Evolutionary conservation across 2,329 filamentous ascomycete species (phyloP).

Genomic region (Aspergillus caelatus): DNA sequence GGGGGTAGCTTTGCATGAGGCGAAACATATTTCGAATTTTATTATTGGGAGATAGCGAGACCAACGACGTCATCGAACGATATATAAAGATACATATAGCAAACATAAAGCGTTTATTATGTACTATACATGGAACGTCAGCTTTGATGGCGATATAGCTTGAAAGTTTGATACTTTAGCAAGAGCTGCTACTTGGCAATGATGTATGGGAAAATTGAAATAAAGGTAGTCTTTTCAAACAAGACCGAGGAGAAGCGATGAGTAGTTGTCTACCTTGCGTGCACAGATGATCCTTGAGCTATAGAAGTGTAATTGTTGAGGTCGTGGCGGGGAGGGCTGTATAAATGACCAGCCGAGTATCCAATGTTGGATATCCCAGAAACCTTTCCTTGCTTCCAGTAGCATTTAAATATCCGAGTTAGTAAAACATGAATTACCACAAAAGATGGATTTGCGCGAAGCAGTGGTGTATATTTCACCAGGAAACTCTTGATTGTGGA

Average conservation of each 20-base stretch:
- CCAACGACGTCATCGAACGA: rapidly evolving
- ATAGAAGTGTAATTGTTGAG: not conserved
- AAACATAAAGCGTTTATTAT: not conserved
- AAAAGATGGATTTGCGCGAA: not conserved
- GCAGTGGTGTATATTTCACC: not conserved
- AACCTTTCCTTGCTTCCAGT: not conserved
- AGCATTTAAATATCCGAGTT: not conserved
- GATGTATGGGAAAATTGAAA: too few species aligned
- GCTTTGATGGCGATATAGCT: not conserved
- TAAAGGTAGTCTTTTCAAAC: not conserved
- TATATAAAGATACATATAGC: not conserved
- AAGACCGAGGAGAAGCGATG: too few species aligned
- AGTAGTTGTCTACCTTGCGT: not conserved
- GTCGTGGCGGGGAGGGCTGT: not conserved
- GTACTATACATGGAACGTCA: not conserved
- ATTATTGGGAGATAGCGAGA: too few species aligned
- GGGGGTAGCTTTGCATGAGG: not conserved
- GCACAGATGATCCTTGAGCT: not conserved
- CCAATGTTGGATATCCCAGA: not conserved
- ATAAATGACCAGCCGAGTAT: not conserved
- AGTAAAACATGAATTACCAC: not conserved
- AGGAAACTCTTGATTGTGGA: not conserved
- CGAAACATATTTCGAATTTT: not conserved
- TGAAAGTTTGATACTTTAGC: not conserved
- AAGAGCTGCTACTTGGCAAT: not conserved